Evolutionary conservation across 208 protist species (phyloP), one percentile per base, ranked within the genome.

Genomic region (Porcisia hertigi): DNA sequence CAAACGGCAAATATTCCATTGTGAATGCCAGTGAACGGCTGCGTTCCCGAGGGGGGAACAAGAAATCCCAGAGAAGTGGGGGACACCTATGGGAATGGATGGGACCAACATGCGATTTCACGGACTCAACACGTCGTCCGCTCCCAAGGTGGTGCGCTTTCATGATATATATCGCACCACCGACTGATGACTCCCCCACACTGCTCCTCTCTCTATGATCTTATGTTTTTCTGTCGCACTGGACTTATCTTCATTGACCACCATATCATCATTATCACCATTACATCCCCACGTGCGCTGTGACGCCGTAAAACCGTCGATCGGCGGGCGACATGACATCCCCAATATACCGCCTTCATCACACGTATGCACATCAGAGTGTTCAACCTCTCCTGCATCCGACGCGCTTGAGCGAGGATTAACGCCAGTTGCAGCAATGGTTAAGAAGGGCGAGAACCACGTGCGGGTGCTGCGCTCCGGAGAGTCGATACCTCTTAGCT

Each of bases 381-480:
- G 25, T n/a, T 47, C 23, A 45, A 34, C 47, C 62, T 47, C 30
- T 20, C 20, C 54, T 41, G 23, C 41, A 43, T n/a, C 66, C 41
- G n/a, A 39, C 45, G 66, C 18, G 49, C 66, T 18, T 41, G 18
- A 30, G 36, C 12, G 66, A 6, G 36, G n/a, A n/a, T 57, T 71
- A 14, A 43, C 25, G 66, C 23, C 39, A 34, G 67, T 43, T n/a
- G 43, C 34, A 1, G 23, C 71, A 9, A 81, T 79, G 69, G 85
- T 86, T 25, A 86, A 86, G 53, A 85, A 80, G 62, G 67, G 54
- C 7, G 85, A 88, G 18, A 79, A 49, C 66, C 75, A 76, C 53
- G 83, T 75, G n/a, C 79, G 83, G 58, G 80, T 96, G 73, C 80
- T 96, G 81, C 81, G 78, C 53, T 73, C 83, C 0, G 90, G 90